Percentiles rank a stretch among this genome's conserved stretches.
Evolutionary conservation across 495 filamentous ascomycete genomes (phyloP).

Genomic region (Talaromyces adpressus): DNA sequence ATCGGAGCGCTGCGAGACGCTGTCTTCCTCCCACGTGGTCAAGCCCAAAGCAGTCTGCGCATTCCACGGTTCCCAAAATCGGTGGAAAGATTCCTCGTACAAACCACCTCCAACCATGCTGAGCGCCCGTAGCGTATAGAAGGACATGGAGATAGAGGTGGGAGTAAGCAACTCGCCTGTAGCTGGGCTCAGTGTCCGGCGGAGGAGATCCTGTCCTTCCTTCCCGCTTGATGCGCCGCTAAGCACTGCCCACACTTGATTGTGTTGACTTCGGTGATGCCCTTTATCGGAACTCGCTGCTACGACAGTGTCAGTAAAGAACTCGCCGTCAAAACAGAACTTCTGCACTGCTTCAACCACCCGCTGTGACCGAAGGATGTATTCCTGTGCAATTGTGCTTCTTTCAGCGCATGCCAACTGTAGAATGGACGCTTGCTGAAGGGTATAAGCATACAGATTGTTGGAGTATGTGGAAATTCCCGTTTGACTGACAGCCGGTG

Average conservation of each 20-base stretch:
- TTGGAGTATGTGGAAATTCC: background rate
- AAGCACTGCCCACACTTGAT: background rate
- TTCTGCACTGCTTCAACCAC: background rate
- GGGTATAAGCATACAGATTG: background rate
- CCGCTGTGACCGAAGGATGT: background rate
- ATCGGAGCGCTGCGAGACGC: background rate
- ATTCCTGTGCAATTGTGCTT: background rate
- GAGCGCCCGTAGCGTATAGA: background rate
- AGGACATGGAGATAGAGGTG: background rate
- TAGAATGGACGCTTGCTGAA: background rate
- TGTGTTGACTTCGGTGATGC: background rate
- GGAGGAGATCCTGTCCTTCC: background rate
- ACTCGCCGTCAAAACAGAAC: background rate
- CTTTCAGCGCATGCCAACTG: background rate
- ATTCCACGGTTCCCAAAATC: background rate
- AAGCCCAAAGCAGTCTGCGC: background rate
- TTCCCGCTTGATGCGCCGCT: background rate
- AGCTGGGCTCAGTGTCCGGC: background rate
- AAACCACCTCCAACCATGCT: background rate
- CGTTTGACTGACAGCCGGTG: background rate
- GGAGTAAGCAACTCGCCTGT: background rate
- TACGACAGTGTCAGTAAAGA: background rate
- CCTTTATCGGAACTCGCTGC: background rate
- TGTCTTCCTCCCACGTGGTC: background rate
- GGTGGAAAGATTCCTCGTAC: background rate